A percentile compares a stretch with the other conserved stretches of the same genome.
These are phyloP conservation scores for Datura wrightii DNA, from an alignment of 257 asterid species.

Conservation along the genomic window DNA sequence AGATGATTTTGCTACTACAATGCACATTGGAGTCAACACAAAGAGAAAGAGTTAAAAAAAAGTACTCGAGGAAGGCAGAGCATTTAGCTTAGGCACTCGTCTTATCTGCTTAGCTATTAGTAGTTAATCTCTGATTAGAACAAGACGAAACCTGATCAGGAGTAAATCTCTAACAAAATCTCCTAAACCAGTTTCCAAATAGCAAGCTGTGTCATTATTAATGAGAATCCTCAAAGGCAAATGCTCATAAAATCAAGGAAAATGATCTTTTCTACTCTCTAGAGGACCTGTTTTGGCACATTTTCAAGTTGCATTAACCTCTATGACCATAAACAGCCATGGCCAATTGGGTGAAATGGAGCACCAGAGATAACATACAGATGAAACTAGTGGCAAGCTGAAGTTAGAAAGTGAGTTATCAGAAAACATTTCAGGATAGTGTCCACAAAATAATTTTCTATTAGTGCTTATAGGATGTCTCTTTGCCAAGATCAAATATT, in stretches of 20 bases:
- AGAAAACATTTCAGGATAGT: not conserved
- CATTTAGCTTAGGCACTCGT: not conserved
- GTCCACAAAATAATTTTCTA: not conserved
- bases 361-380: not conserved
- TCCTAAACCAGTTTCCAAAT: not conserved
- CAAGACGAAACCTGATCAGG: not conserved
- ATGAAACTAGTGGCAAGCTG: not conserved
- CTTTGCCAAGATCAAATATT: constrained; percentile 5
- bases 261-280: not conserved
- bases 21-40: not conserved
- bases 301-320: not conserved
- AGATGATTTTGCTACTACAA: not conserved
- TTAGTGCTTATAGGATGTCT: not conserved
- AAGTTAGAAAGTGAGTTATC: constrained; percentile 2
- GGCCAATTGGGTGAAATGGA: not conserved
- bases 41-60: not conserved
- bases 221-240: not conserved
- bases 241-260: not conserved
- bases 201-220: too few relatives aligned
- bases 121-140: not conserved
- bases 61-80: not conserved
- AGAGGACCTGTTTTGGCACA: not conserved
- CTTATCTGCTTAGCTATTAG: not conserved
- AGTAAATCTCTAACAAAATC: not conserved
- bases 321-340: not conserved